These are phyloP conservation scores for Candida gigantensis DNA, from an alignment of 1,139 yeast species.

Conservation along the genomic window DNA sequence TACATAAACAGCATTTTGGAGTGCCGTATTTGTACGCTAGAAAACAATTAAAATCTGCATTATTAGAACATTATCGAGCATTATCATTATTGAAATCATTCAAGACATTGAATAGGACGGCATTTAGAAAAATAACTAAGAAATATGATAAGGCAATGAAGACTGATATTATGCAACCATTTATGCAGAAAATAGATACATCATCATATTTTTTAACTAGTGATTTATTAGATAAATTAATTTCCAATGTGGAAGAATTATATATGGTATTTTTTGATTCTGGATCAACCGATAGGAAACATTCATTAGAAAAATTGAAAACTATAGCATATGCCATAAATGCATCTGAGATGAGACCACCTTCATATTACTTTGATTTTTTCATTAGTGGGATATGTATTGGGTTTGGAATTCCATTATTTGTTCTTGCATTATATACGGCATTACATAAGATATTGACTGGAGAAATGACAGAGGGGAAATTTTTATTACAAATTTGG, in stretches of 20 bases:
- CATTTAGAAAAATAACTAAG: constrained; percentile 83
- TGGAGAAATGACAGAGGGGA: constrained; percentile 50
- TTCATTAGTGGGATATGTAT: constrained; percentile 63
- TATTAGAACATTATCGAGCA: constrained; percentile 77
- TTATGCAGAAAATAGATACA: constrained; percentile 60
- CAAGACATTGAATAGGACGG: constrained; percentile 78
- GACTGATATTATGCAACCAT: constrained; percentile 48
- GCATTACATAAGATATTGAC: constrained; percentile 47
- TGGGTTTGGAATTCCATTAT: constrained; percentile 72
- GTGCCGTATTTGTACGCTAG: constrained; percentile 74
- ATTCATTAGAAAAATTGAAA: constrained; percentile 71
- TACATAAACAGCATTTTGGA: constrained; percentile 31
- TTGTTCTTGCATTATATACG: constrained; percentile 50
- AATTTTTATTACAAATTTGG: constrained; percentile 79
- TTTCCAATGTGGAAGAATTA: constrained; percentile 64
- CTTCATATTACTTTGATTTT: constrained; percentile 42
- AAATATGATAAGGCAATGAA: constrained; percentile 79
- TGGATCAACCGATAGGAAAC: constrained; percentile 65
- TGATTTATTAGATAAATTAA: constrained; percentile 63
- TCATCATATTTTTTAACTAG: constrained; percentile 61
- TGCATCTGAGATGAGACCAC: constrained; percentile 28
- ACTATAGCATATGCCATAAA: constrained; percentile 46
- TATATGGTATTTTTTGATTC: constrained; percentile 67
- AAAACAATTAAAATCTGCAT: constrained; percentile 72
- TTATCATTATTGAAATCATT: constrained; percentile 78